Evolutionary conservation across 2,329 filamentous ascomycete genomes (phyloP).

Genomic region (Phialemonium atrogriseum): DNA sequence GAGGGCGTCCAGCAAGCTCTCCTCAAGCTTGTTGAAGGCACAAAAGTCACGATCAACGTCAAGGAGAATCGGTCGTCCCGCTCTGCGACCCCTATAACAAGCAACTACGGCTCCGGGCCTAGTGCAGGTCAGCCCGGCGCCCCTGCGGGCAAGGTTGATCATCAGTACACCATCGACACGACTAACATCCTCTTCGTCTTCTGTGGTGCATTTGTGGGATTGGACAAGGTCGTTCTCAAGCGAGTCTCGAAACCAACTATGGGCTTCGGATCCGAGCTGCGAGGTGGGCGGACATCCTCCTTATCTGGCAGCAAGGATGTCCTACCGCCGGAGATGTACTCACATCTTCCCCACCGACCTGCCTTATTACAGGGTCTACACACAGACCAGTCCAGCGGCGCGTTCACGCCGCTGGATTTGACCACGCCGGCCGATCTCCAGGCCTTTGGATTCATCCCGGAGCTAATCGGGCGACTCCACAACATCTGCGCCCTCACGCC

Average conservation of each 20-base stretch:
- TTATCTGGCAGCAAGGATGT: constrained; percentile 43
- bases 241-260: constrained; percentile 81
- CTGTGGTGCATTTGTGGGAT: constrained; percentile 86
- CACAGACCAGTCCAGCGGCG: constrained; percentile 21
- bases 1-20: constrained; percentile 96
- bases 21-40: constrained; percentile 92
- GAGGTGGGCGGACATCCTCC: constrained; percentile 39
- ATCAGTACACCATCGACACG: constrained; percentile 75
- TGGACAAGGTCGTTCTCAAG: constrained; percentile 80
- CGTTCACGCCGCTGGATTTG: constrained; percentile 58
- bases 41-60: constrained; percentile 83
- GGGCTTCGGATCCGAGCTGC: constrained; percentile 81
- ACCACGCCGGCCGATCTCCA: constrained; percentile 70
- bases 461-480: constrained; percentile 91
- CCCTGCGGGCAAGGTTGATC: constrained; percentile 43
- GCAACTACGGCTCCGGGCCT: constrained; percentile 40
- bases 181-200: constrained; percentile 97
- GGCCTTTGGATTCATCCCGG: constrained; percentile 83
- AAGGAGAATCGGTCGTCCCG: constrained; percentile 63
- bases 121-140: constrained; percentile 32
- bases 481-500: constrained; percentile 80
- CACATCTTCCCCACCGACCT: constrained; percentile 48
- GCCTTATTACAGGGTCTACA: constrained; percentile 17
- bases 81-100: constrained; percentile 42
- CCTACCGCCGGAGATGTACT: constrained; percentile 55